Base-by-base conservation (phyloP, 805 yeast genomes). In the Nakazawaea holstii region DNA sequence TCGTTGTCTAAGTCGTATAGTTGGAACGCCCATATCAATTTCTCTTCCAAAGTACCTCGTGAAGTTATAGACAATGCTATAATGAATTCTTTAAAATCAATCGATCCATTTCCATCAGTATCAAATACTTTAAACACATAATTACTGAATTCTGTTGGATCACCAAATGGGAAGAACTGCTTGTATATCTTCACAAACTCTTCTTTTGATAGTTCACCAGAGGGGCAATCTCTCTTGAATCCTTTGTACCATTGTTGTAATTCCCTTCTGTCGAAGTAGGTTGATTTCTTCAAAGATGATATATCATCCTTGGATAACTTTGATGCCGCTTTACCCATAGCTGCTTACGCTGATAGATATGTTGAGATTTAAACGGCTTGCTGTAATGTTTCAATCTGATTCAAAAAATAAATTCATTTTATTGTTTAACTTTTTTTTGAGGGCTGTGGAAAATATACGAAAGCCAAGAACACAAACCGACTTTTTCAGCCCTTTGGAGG, bases 221-320 rank as follows among this genome's bases (percentile, higher is more conserved):
- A 74, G 1, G 97, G 97, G 62, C 97, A 92, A 64, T 94, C 99
- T 60, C 97, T 76, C 37, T 85, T 71, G 58, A 94, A 94, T 2
- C 98, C 98, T 62, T 92, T 92, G 62, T 92, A 92, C 99, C 99
- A 94, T 61, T 92, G 99, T 65, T 94, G 98, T 39, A 94, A 76
- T 62, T 94, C 99, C 53, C 96, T 76, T 46, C 91, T 81, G 60
- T 92, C 96, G 60, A 94, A 94, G 58, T 89, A 85, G 0, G 99
- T 94, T 24, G 90, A 84, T 59, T 80, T 83, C 61, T 85, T 86
- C 50, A 94, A 77, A 46, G 84, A 82, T 45, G 86, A 77, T 42
- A 94, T 76, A 58, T 94, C 98, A 55, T 94, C 98, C 57, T 85
- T 89, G 14, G 95, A 85, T 42, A 94, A 69, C 61, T 91, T 94